These are phyloP conservation scores for Zelopaecilomyces penicillatus DNA, from an alignment of 2,329 filamentous ascomycete species.

Conservation along the genomic window DNA sequence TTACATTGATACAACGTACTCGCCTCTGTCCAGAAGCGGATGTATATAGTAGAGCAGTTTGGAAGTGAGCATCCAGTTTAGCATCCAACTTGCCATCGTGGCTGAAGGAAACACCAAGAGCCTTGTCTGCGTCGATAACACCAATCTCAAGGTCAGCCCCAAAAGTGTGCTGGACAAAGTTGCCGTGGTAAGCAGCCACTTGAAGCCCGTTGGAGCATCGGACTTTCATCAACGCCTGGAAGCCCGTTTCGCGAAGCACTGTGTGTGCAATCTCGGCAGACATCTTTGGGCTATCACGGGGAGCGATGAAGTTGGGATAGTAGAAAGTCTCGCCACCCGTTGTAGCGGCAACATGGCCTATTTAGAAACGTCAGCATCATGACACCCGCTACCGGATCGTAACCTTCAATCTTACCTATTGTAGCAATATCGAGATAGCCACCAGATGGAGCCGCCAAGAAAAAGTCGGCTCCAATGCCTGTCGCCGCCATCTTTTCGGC, in stretches of 20 bases:
- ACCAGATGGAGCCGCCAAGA: slow-evolving; percentile 82
- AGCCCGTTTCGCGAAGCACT: slow-evolving; percentile 83
- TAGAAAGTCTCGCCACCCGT: slow-evolving; percentile 96
- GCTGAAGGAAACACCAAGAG: slow-evolving; percentile 80
- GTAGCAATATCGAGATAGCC: slow-evolving; percentile 91
- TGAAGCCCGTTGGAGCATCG: slow-evolving; percentile 95
- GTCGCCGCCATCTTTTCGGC: slow-evolving; percentile 81
- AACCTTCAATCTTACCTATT: slow-evolving; percentile 51
- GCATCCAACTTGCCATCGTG: slow-evolving; percentile 97
- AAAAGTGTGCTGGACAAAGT: slow-evolving; percentile 92
- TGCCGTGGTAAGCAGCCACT: slow-evolving; percentile 87
- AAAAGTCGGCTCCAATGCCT: slow-evolving; percentile 88
- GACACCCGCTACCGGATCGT: background rate
- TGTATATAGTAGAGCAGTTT: slow-evolving; percentile 89
- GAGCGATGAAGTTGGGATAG: slow-evolving; percentile 90
- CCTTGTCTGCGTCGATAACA: slow-evolving; percentile 86
- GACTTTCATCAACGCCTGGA: slow-evolving; percentile 96
- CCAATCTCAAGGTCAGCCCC: slow-evolving; percentile 93
- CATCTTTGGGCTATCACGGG: slow-evolving; percentile 76
- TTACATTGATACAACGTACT: slow-evolving; percentile 86
- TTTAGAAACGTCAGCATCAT: slow-evolving; percentile 13
- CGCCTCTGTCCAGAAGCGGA: slow-evolving; percentile 81
- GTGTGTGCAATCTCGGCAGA: slow-evolving; percentile 79
- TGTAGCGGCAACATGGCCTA: slow-evolving; percentile 72
- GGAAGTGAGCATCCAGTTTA: slow-evolving; percentile 95